Evolutionary conservation across 805 yeast genomes (phyloP).

Genomic region (Barnettozyma salicaria): DNA sequence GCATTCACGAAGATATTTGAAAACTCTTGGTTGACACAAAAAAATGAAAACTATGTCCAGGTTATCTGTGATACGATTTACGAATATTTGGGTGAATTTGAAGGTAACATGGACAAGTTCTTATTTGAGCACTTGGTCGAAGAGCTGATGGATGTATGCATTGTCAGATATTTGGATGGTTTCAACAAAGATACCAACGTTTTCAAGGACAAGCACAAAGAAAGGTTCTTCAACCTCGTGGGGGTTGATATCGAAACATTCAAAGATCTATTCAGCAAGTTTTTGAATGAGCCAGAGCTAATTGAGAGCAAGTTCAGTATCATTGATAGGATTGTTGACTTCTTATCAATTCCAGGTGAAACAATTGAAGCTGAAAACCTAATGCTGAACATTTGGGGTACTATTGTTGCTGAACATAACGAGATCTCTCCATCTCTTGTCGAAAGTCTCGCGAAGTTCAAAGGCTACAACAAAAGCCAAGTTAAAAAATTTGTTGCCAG

Average conservation of each 20-base stretch:
- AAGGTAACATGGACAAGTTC: constrained; percentile 45
- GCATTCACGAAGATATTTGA: constrained; percentile 60
- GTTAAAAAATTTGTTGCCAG: constrained; percentile 3
- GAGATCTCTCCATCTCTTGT: constrained; percentile 12
- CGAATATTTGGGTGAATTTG: constrained; percentile 67
- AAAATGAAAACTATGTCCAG: constrained; percentile 45
- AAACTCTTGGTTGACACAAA: constrained; percentile 50
- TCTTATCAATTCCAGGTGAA: constrained; percentile 23
- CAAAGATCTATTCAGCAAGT: constrained; percentile 45
- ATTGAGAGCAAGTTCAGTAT: constrained; percentile 48
- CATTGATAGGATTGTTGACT: constrained; percentile 56
- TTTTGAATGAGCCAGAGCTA: constrained; percentile 32
- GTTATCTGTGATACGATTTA: constrained; percentile 65
- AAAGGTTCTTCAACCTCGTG: constrained; percentile 44
- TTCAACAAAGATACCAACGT: constrained; percentile 35
- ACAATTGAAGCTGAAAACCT: constrained; percentile 6
- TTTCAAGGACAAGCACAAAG: constrained; percentile 34
- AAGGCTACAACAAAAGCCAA: constrained; percentile 5
- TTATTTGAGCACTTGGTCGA: constrained; percentile 50
- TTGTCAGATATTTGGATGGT: constrained; percentile 44
- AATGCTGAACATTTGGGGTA: constrained; percentile 11
- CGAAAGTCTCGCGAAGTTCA: constrained; percentile 8
- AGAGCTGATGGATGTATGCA: constrained; percentile 45
- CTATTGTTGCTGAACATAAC: constrained; percentile 7
- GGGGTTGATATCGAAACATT: constrained; percentile 56